Evolutionary conservation across 768 basidiomycete genomes (phyloP).

Genomic region (Boletus rufocinnamomeus): DNA sequence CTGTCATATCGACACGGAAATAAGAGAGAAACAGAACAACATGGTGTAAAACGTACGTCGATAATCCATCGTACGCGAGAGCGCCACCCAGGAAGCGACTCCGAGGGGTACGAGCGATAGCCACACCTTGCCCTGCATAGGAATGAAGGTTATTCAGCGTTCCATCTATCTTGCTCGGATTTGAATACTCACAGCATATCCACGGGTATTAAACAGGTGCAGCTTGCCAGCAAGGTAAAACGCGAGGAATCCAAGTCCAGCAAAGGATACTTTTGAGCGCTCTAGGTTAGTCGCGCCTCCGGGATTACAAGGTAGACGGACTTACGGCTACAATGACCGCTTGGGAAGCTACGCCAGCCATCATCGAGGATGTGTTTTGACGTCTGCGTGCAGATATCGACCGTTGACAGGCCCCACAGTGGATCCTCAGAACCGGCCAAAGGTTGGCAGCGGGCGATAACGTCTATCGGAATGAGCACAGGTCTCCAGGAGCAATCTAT

Average conservation of each 20-base stretch:
- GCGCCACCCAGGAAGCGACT: conserved; percentile 71
- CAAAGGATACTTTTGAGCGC: conserved; percentile 70
- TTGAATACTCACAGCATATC: conserved; percentile 57
- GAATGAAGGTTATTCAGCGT: neutral
- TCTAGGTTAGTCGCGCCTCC: neutral
- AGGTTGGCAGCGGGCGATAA: conserved; percentile 59
- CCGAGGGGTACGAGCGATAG: conserved; percentile 71
- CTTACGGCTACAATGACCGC: conserved; percentile 87
- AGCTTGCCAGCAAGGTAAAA: conserved; percentile 91
- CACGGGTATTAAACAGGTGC: conserved; percentile 81
- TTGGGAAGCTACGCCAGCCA: conserved; percentile 90
- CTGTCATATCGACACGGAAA: conserved; percentile 37
- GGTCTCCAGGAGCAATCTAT: neutral
- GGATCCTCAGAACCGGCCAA: conserved; percentile 62
- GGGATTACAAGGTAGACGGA: neutral
- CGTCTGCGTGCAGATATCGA: conserved; percentile 76
- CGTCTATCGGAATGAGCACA: conserved; percentile 15
- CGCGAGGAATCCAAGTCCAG: conserved; percentile 86
- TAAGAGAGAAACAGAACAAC: neutral
- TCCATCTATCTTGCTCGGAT: neutral
- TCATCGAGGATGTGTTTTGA: conserved; percentile 59
- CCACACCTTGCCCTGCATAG: conserved; percentile 73
- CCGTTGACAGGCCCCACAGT: conserved; percentile 66
- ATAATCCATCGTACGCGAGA: conserved; percentile 92
- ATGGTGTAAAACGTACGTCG: conserved; percentile 57